Base-by-base conservation (phyloP, 139 green algal genomes). In the Chlorella ohadii region DNA sequence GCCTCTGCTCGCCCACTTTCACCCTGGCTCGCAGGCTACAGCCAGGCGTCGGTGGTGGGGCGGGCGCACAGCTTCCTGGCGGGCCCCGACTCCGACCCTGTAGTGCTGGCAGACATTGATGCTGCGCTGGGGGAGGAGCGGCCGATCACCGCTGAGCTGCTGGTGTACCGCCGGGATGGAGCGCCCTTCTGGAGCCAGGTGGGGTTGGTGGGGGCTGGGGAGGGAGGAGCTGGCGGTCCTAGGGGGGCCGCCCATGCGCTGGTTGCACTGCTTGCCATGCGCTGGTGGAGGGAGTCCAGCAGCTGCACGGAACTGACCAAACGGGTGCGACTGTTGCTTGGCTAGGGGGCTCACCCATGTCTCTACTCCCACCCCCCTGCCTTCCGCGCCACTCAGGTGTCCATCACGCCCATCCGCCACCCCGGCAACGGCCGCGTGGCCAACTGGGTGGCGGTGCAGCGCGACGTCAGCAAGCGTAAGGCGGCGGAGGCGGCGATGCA, bases 161-260 rank as follows among this genome's bases (percentile, higher is more conserved):
- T 99, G 19, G 98, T 99, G 87, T 99, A 99, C 93, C 94, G 88
- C 44, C 94, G 95, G 83, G 83, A 87, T 65, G 95, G 95, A 22
- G 85, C 90, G 61, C 88, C 93, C n/a, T 99, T 99, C 83, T 99
- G 97, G 97, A 98, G 98, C 89, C 97, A 98, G 93, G 94, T 99
- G 83, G 96, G 84, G 39, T 28, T 23, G 39, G 51, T 4, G 51
- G 79, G 2, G 20, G 47, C 13, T 39, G 64, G 12, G 6, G 6
- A 39, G 64, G n/a, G n/a, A 39, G 64, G 64, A 22, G 12, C 65
- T 44, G 31, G 31, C 65, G 38, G 1, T 19, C 22, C 22, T 4
- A n/a, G n/a, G n/a, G n/a, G n/a, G n/a, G 63, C 25, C 20, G 9
- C 44, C 9, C 7, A 51, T 51, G 44, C 44, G 44, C 44, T 51